Conservation (phyloP, 2,329 filamentous ascomycete genomes). For the Monilinia polystroma region DNA sequence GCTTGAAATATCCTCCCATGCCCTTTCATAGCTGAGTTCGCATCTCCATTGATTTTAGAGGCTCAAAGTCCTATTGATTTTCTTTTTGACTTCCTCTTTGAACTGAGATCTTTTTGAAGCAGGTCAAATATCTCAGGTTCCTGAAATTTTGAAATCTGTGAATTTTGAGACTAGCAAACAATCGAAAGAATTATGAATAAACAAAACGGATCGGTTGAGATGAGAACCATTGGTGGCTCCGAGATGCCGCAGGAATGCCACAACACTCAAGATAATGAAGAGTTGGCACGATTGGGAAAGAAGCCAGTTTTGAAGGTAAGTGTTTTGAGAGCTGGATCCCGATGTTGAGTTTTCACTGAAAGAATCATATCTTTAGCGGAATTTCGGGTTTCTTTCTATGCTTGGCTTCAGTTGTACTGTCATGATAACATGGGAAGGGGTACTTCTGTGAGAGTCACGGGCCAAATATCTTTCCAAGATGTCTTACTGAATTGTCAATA, state of each 20-base stretch:
- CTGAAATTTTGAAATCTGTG: neutral
- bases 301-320: slow-evolving; percentile 14
- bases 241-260: slow-evolving; percentile 5
- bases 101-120: neutral
- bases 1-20: neutral
- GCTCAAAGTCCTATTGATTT: neutral
- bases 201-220: slow-evolving; percentile 3
- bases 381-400: slow-evolving; percentile 44
- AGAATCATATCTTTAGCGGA: slow-evolving; percentile 33
- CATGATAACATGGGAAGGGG: slow-evolving; percentile 45
- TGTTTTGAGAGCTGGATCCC: neutral
- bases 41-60: neutral
- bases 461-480: neutral
- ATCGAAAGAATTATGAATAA: neutral
- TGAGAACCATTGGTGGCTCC: slow-evolving; percentile 3
- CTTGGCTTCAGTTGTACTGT: slow-evolving; percentile 45
- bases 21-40: neutral
- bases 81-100: neutral
- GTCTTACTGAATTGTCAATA: neutral
- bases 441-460: slow-evolving; percentile 2
- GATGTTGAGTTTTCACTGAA: neutral
- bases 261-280: slow-evolving; percentile 7
- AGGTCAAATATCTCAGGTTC: neutral
- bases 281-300: slow-evolving; percentile 10
- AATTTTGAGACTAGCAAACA: neutral